Evolutionary conservation across 495 filamentous ascomycete genomes (phyloP), one percentile per base, ranked within the genome.

Genomic region (Talaromyces borbonicus): DNA sequence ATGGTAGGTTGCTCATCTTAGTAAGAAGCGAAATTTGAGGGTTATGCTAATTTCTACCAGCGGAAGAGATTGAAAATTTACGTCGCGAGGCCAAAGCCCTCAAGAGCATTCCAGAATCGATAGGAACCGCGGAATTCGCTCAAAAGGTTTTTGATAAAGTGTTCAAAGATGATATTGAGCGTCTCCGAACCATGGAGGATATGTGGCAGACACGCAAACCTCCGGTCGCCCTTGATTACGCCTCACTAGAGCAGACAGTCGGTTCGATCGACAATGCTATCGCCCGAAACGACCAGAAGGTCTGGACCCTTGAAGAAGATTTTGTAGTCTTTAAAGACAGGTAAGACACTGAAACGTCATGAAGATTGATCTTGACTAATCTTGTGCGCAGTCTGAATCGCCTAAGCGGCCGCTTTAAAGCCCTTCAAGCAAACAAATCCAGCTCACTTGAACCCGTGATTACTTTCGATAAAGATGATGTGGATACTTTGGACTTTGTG

Each of bases 381-480:
- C 20, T 7, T 22, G 30, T 16, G 1, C 18, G 24, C 44, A 82
- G 89, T 53, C 60, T 97, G 27, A 69, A 78, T 36, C 77, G 87
- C 23, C 62, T 99, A 31, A 88, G 84, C 57, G 75, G 72, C 54
- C 80, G 92, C 4, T 61, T 90, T 29, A 75, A 81, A 39, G 66
- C 77, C 26, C 74, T 83, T 47, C 65, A 73, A 32, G 64, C 61
- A 14, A 56, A 65, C n/a, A 59, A 61, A 2, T 24, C 19, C 16
- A 72, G 69, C n/a, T 61, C 67, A 1, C 56, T 73, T 11, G 62
- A 75, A 4, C 76, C 83, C 0, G 77, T 85, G 23, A 76, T 99
- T 18, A 77, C 69, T 3, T 99, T 99, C 52, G 92, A 99, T 69
- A 99, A 99, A 61, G 92, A 99, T 56, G 92, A 99, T 57, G 81